A percentile compares a stretch with the other conserved stretches of the same genome.
These are phyloP conservation scores for Rhizopus arrhizus DNA, from an alignment of 371 early-diverging fungal genomes.

Conservation along the genomic window DNA sequence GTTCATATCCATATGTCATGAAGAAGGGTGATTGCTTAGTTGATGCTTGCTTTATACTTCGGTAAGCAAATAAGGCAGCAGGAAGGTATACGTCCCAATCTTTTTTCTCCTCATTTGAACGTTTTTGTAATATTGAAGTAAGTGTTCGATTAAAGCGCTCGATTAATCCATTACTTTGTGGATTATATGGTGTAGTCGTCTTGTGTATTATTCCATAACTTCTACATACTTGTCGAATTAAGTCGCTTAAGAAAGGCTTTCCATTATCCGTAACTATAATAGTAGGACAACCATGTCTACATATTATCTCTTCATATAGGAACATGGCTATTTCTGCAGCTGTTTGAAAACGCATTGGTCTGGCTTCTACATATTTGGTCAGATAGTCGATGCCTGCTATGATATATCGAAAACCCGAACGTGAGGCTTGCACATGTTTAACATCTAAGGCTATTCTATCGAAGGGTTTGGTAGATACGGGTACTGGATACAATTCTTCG, in stretches of 20 bases:
- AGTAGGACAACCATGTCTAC: not conserved
- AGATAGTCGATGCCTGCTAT: constrained; percentile 28
- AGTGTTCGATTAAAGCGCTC: not conserved
- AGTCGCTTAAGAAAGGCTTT: not conserved
- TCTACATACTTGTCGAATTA: not conserved
- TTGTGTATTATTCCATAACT: not conserved
- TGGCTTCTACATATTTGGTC: constrained; percentile 6
- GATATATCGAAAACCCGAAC: constrained; percentile 19
- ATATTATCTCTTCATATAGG: not conserved
- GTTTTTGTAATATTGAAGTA: not conserved
- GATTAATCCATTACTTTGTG: not conserved
- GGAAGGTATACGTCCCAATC: constrained; percentile 5
- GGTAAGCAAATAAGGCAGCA: not conserved
- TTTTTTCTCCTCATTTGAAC: not conserved
- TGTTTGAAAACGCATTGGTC: not conserved
- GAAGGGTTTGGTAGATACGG: too few species aligned
- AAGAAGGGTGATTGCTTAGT: constrained; percentile 1
- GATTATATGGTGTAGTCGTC: not conserved
- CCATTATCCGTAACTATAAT: not conserved
- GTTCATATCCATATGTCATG: not conserved
- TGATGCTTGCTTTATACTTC: not conserved
- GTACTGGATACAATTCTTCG: too few species aligned
- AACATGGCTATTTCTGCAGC: not conserved
- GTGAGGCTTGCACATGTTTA: constrained; percentile 1
- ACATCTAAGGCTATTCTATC: not conserved